Conservation (phyloP, 2,329 filamentous ascomycete species). For the Zymoseptoria passerinii region DNA sequence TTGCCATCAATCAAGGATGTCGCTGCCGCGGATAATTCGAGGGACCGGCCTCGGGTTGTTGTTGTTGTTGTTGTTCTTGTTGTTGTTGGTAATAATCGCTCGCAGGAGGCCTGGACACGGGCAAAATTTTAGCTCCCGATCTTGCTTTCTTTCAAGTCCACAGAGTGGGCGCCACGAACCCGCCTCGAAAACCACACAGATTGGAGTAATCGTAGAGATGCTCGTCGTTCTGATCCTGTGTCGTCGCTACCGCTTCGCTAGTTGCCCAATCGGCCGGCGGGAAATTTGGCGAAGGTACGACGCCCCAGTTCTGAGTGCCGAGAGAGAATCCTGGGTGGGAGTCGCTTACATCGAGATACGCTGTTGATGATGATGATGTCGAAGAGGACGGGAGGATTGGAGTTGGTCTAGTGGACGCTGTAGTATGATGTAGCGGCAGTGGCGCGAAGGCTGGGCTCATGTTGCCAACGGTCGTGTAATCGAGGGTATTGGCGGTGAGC, state of each 20-base stretch:
- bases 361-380: conserved; percentile 23
- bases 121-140: conserved; percentile 17
- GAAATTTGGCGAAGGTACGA: conserved; percentile 28
- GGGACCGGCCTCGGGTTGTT: conserved; percentile 12
- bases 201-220: conserved; percentile 27
- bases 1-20: not conserved
- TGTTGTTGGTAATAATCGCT: conserved; percentile 4
- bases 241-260: not conserved
- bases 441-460: conserved; percentile 45
- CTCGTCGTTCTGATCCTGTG: conserved; percentile 30
- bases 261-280: conserved; percentile 10
- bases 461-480: conserved; percentile 32
- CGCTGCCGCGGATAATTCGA: conserved; percentile 10
- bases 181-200: conserved; percentile 23
- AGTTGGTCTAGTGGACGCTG: conserved; percentile 18
- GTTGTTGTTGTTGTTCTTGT: not conserved
- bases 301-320: conserved; percentile 27
- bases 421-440: conserved; percentile 35
- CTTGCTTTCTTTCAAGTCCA: conserved; percentile 24
- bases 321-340: conserved; percentile 23
- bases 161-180: conserved; percentile 30
- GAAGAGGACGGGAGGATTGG: conserved; percentile 15
- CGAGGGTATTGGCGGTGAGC: conserved; percentile 18
- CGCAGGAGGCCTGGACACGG: conserved; percentile 21
- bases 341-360: conserved; percentile 39